A percentile compares a stretch with the other conserved stretches of the same genome.
Conservation (phyloP, 2,329 filamentous ascomycete species). For the Aspergillus texensis region DNA sequence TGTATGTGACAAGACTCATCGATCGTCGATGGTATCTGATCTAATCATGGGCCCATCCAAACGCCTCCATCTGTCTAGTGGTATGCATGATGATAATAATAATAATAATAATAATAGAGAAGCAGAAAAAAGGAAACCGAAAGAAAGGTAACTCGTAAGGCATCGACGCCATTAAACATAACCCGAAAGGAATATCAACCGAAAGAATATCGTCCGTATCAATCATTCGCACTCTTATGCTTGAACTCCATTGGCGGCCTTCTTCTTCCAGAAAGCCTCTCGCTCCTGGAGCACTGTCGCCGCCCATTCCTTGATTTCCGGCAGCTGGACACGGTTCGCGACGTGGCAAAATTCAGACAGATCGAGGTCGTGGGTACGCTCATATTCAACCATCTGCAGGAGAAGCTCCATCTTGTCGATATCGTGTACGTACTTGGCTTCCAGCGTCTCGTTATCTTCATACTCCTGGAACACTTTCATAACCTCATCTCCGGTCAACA, state of each 20-base stretch:
- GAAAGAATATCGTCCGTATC: background rate
- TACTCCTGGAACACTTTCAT: slow-evolving; percentile 91
- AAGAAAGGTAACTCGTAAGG: slow-evolving; percentile 7
- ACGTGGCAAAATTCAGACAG: slow-evolving; percentile 87
- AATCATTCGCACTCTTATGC: slow-evolving; percentile 4
- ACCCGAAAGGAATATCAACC: slow-evolving; percentile 8
- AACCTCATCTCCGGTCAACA: slow-evolving; percentile 67
- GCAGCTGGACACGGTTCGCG: slow-evolving; percentile 68
- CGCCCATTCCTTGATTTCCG: slow-evolving; percentile 81
- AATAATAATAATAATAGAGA: background rate
- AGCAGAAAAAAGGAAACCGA: slow-evolving; percentile 4
- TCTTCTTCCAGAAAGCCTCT: slow-evolving; percentile 67
- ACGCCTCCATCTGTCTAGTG: slow-evolving; percentile 11
- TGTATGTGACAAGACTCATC: slow-evolving; percentile 9
- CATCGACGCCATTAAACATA: slow-evolving; percentile 17
- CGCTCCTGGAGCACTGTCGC: slow-evolving; percentile 75
- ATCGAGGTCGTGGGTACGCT: slow-evolving; percentile 72
- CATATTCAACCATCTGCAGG: slow-evolving; percentile 95
- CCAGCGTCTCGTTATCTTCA: slow-evolving; percentile 80
- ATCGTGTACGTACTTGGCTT: slow-evolving; percentile 91
- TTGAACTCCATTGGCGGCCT: slow-evolving; percentile 15
- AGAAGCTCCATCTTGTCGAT: slow-evolving; percentile 96
- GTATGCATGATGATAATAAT: background rate
- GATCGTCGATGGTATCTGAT: slow-evolving; percentile 8
- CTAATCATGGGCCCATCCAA: slow-evolving; percentile 6